These are phyloP conservation scores for Leccinum uliginosum DNA, from an alignment of 768 basidiomycete species.

Conservation along the genomic window DNA sequence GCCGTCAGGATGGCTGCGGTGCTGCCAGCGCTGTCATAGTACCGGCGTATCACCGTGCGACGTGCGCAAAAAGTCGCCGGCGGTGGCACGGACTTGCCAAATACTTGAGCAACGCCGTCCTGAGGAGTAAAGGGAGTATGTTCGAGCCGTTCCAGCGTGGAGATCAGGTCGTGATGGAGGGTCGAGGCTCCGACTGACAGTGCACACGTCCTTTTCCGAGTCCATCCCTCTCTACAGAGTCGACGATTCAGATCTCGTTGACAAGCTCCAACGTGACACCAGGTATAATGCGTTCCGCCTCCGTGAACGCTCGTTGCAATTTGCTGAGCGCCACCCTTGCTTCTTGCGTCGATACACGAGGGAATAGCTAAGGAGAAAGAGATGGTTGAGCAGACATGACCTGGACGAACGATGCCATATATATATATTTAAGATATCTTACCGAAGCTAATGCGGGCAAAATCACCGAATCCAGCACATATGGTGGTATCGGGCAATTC, in stretches of 20 bases:
- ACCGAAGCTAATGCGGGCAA: conserved; percentile 96
- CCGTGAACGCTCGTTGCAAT: conserved; percentile 88
- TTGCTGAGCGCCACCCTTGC: conserved; percentile 62
- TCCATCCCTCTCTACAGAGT: conserved; percentile 51
- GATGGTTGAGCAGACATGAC: conserved; percentile 5
- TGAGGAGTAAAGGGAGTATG: conserved; percentile 47
- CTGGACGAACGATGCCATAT: background rate
- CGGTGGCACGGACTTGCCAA: conserved; percentile 9
- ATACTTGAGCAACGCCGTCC: conserved; percentile 50
- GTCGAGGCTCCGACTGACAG: no score
- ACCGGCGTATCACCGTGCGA: no score
- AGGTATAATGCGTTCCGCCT: conserved; percentile 93
- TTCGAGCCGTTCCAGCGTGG: background rate
- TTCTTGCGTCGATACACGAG: conserved; percentile 49
- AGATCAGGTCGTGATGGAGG: background rate
- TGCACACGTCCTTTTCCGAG: no score
- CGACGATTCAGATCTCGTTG: conserved; percentile 90
- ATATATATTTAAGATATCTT: conserved; percentile 25
- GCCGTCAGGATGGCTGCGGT: no score
- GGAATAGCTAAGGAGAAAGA: conserved; percentile 62
- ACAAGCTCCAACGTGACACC: conserved; percentile 91
- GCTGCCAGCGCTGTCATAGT: no score
- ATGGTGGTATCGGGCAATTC: no score
- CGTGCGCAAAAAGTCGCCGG: no score
- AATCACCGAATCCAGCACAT: conserved; percentile 94